Evolutionary conservation across 2,329 filamentous ascomycete species (phyloP), one percentile per base, ranked within the genome.

Genomic region (Cytospora piceae): DNA sequence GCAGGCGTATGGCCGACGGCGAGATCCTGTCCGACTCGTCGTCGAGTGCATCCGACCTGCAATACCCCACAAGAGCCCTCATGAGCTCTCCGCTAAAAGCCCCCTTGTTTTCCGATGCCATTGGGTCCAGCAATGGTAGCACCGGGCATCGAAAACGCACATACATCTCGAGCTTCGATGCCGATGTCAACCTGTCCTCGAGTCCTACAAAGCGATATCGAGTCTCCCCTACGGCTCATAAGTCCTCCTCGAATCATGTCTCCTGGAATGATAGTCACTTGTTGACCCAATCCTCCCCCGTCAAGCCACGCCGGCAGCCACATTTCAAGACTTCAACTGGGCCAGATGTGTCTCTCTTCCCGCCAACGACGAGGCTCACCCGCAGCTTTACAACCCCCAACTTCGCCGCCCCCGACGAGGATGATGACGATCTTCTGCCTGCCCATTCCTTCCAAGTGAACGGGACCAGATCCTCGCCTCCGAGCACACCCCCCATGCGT

Each of bases 11-110:
- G 63, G 82, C 82, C 70, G 85, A 87, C 56, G 90, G 88, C 74
- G 93, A 96, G 73, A 86, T 90, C 69, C 83, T 93, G 68, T 96
- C 93, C 70, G 93, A 96, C 79, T 93, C 92, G 31, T 96, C 93
- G 3, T 95, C 92, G 59, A 92, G 88, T 74, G 85, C 90, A 69
- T 95, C 93, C 65, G 92, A 93, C 71, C 83, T 92, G 68, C 87
- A 88, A 66, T 91, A 91, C 74, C 87, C 88, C 34, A 82, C 85
- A 58, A 83, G 84, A 72, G 80, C 85, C 42, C 85, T 96, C 72
- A 92, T 92, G 81, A 96, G 93, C 72, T 96, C 93, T 58, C 92
- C 93, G 60, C 85, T 96, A 73, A 93, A 93, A 74, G 89, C 88
- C 20, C 87, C 92, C 61, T 84, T 95, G 71, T 96, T 95, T 77